Evolutionary conservation across 2,329 filamentous ascomycete species (phyloP), one percentile per base, ranked within the genome.

Genomic region (Colletotrichum nymphaeae): DNA sequence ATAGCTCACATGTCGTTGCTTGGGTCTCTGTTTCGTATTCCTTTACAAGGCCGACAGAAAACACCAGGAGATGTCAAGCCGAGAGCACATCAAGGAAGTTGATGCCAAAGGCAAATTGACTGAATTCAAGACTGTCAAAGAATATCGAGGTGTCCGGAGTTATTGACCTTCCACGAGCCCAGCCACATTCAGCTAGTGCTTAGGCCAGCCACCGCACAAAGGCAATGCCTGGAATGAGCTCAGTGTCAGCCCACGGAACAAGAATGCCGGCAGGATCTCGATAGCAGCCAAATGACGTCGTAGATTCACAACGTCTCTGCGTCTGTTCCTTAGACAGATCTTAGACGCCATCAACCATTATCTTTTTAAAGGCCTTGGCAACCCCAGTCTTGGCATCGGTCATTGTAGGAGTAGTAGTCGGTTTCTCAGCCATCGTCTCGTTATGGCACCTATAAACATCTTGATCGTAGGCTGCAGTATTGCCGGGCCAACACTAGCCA

Each of bases 401-500:
- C 0, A n/a, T n/a, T 9, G 4, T 22, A 22, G 7, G 16, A n/a
- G 42, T 4, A 1, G 42, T n/a, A 49, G 0, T 49, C 8, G 8
- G 19, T n/a, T 35, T 35, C 11, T 12, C 42, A 49, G 19, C n/a
- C 9, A 28, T 28, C 16, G 0, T 8, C 32, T 28, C 6, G 46
- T 19, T 2, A 76, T 76, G 72, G 53, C 76, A 6, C 63, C 73
- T 14, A 53, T 77, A 12, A 58, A 73, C 19, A 74, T 80, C 16
- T 75, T 81, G 32, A 77, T 83, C 12, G 77, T 78, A 5, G 81
- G 81, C n/a, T 81, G 79, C 7, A 80, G 80, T 30, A 79, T 82
- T 49, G 79, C 80, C 16, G 81, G 81, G 2, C 80, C 79, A 24
- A 73, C 78, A 7, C 80, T 81, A 1, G 79, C 81, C 35, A 59